These are phyloP conservation scores for Rhodotorula diobovata DNA, from an alignment of 768 basidiomycete genomes.

Conservation along the genomic window DNA sequence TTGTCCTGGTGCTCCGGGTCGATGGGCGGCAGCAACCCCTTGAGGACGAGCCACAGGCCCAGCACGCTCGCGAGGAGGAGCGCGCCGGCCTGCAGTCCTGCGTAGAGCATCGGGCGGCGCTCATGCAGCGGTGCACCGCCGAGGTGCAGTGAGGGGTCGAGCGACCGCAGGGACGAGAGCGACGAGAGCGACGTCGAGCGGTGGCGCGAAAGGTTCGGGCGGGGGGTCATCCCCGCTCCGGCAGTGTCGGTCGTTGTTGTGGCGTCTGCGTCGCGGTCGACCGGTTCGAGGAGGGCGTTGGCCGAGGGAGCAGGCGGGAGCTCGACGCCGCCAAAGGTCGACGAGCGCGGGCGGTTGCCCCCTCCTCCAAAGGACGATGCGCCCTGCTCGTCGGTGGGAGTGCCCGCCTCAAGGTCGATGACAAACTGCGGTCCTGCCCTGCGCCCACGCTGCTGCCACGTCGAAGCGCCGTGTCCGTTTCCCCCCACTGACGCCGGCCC, in stretches of 20 bases:
- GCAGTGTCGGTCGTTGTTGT: no score
- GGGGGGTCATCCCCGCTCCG: no score
- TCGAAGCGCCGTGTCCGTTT: not conserved
- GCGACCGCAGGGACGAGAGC: slow-evolving; percentile 14
- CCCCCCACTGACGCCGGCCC: not conserved
- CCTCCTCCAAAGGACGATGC: no score
- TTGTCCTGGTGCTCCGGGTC: slow-evolving; percentile 66
- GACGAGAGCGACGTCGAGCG: slow-evolving; percentile 24
- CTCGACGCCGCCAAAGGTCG: slow-evolving; percentile 28
- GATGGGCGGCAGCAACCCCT: slow-evolving; percentile 51
- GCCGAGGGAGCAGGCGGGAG: slow-evolving; percentile 2
- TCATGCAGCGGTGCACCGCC: slow-evolving; percentile 23
- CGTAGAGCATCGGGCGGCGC: slow-evolving; percentile 62
- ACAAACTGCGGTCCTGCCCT: slow-evolving; percentile 3
- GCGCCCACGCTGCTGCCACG: not conserved
- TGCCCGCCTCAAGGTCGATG: slow-evolving; percentile 9
- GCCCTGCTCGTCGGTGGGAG: no score
- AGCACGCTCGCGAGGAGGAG: slow-evolving; percentile 68
- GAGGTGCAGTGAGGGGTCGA: slow-evolving; percentile 23
- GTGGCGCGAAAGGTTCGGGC: not conserved
- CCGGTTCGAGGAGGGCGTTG: not conserved
- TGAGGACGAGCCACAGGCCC: slow-evolving; percentile 71
- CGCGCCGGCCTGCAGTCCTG: slow-evolving; percentile 74
- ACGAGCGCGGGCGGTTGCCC: slow-evolving; percentile 5
- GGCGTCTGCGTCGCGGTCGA: no score